phyloP scores from a whole-genome alignment of 805 yeast genomes.

The Candida taoyuanica region DNA sequence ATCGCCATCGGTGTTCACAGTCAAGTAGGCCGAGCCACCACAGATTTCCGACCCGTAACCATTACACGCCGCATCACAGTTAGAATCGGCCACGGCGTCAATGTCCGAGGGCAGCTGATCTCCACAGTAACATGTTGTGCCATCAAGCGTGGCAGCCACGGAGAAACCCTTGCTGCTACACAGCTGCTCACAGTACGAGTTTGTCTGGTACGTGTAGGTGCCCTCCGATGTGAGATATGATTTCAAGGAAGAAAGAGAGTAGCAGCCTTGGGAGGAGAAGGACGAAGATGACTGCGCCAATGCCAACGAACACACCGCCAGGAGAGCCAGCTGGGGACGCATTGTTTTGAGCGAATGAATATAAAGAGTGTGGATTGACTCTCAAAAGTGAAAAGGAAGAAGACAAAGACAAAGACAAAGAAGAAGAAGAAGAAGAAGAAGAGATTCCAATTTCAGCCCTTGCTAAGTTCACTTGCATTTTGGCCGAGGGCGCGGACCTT shows the following conservation, averaged over 20 bases:
- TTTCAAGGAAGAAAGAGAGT: slow-evolving; percentile 24
- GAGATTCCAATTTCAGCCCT: too few species aligned
- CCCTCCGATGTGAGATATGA: slow-evolving; percentile 36
- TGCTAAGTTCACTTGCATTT: slow-evolving; percentile 13
- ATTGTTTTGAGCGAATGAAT: slow-evolving; percentile 1
- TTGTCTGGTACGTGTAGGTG: slow-evolving; percentile 52
- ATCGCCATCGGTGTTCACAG: slow-evolving; percentile 37
- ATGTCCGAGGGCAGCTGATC: slow-evolving; percentile 34
- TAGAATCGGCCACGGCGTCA: slow-evolving; percentile 24
- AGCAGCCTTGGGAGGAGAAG: slow-evolving; percentile 32
- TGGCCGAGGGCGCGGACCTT: background rate
- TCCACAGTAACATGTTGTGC: slow-evolving; percentile 67
- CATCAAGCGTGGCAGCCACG: slow-evolving; percentile 48
- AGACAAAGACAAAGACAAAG: background rate
- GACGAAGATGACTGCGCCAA: slow-evolving; percentile 1
- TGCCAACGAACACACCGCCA: slow-evolving; percentile 1
- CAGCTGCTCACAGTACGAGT: slow-evolving; percentile 46
- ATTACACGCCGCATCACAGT: slow-evolving; percentile 46
- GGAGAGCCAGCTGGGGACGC: slow-evolving; percentile 4
- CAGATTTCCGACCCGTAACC: slow-evolving; percentile 65
- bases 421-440: too few species aligned
- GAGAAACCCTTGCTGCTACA: slow-evolving; percentile 44
- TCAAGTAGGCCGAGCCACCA: slow-evolving; percentile 51
- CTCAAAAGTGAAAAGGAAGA: background rate
- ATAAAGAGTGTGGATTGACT: background rate